Evolutionary conservation across 768 basidiomycete genomes (phyloP).

Genomic region (Mycena maculata): DNA sequence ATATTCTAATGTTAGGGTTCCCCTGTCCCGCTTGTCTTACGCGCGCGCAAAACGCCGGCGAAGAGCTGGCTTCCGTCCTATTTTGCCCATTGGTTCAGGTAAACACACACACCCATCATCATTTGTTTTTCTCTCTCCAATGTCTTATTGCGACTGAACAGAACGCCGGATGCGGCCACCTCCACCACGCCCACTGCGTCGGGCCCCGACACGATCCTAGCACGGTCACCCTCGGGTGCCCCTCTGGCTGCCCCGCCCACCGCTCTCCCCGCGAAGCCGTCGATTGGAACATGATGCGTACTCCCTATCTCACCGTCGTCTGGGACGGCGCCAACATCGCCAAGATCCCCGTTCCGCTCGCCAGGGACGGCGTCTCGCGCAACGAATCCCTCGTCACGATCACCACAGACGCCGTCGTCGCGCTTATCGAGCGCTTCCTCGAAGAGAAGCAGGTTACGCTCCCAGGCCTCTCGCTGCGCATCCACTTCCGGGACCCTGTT

Average conservation of each 20-base stretch:
- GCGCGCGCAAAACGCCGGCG: constrained; percentile 9
- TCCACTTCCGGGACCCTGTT: constrained; percentile 38
- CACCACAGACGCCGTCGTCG: constrained; percentile 27
- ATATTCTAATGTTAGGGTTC: constrained; percentile 33
- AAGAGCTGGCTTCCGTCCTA: constrained; percentile 29
- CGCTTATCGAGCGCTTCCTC: constrained; percentile 35
- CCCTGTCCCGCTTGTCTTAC: constrained; percentile 41
- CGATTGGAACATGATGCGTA: constrained; percentile 24
- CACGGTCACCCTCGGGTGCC: constrained; percentile 30
- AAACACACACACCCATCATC: not conserved
- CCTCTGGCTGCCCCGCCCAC: constrained; percentile 39
- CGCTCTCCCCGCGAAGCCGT: constrained; percentile 36
- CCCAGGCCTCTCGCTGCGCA: constrained; percentile 33
- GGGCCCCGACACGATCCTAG: constrained; percentile 24
- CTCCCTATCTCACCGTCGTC: constrained; percentile 35
- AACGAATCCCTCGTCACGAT: not conserved
- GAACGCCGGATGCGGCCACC: constrained; percentile 44
- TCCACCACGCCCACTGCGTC: constrained; percentile 45
- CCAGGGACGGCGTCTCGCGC: not conserved
- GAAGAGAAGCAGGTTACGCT: constrained; percentile 11
- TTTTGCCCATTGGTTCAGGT: constrained; percentile 42
- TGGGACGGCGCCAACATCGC: constrained; percentile 44
- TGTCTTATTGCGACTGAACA: not conserved
- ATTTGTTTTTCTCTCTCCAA: not conserved
- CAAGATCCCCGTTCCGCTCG: constrained; percentile 35